A percentile compares a stretch with the other conserved stretches of the same genome.
phyloP scores from a whole-genome alignment of 2,329 filamentous ascomycete genomes.

The Fusarium marasasianum region DNA sequence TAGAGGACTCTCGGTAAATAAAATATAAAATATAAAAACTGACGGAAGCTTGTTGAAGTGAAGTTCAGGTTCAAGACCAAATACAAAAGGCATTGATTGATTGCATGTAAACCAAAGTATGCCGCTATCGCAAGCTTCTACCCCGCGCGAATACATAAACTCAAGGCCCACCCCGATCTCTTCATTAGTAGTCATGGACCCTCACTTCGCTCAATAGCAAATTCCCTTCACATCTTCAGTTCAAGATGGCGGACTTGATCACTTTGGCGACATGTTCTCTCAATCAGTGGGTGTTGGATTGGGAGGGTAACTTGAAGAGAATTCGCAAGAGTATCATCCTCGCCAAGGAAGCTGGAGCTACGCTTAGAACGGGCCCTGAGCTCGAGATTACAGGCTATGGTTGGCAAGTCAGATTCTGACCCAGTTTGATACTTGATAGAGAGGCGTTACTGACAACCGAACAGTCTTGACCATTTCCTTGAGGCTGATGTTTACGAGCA shows the following conservation, averaged over 20 bases:
- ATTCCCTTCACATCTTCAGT: neutral
- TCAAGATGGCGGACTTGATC: slow-evolving; percentile 29
- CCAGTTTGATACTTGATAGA: neutral
- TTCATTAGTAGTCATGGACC: neutral
- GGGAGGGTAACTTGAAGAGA: slow-evolving; percentile 66
- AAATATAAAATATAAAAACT: neutral
- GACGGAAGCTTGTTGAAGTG: neutral
- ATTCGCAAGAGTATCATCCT: slow-evolving; percentile 70
- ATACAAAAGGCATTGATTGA: neutral
- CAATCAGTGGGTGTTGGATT: slow-evolving; percentile 49
- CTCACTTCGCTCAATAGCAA: neutral
- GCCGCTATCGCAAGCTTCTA: slow-evolving; percentile 28
- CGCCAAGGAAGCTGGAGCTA: slow-evolving; percentile 70
- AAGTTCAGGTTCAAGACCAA: neutral
- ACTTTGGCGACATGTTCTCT: slow-evolving; percentile 50
- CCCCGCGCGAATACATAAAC: slow-evolving; percentile 25
- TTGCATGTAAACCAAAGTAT: neutral
- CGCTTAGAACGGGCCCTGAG: slow-evolving; percentile 68
- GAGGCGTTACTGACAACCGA: neutral
- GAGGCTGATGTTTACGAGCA: slow-evolving; percentile 54
- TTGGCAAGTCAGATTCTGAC: neutral
- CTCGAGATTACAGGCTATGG: slow-evolving; percentile 54
- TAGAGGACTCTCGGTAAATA: neutral
- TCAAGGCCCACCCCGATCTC: slow-evolving; percentile 10
- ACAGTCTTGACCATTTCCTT: slow-evolving; percentile 71